These are phyloP conservation scores for Sordariomycetes sp. DNA, from an alignment of 2,329 filamentous ascomycete genomes.

Conservation along the genomic window DNA sequence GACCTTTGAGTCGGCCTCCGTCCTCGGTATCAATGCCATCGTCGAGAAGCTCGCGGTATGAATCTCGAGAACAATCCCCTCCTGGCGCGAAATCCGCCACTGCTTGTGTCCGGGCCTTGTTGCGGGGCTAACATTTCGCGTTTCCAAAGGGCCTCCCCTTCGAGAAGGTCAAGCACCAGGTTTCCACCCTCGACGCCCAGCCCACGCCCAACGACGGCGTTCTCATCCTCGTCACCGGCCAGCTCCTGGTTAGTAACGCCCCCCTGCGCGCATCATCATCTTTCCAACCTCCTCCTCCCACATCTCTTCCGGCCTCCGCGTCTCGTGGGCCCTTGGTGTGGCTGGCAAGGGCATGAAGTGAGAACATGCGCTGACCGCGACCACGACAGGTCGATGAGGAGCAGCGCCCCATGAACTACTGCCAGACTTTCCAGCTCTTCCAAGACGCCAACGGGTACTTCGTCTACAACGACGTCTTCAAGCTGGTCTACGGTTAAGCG, in stretches of 20 bases:
- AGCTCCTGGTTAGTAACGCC: conserved; percentile 55
- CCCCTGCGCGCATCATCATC: background rate
- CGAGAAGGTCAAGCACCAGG: conserved; percentile 65
- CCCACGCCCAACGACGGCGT: conserved; percentile 57
- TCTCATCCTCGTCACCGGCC: conserved; percentile 78
- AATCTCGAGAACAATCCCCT: conserved; percentile 7
- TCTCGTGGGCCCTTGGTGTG: too few species aligned
- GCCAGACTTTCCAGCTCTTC: conserved; percentile 76
- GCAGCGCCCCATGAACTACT: conserved; percentile 79
- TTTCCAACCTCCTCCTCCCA: too few species aligned
- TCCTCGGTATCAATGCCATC: conserved; percentile 53
- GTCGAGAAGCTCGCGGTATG: conserved; percentile 70
- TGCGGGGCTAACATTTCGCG: background rate
- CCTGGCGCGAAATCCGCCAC: conserved; percentile 4
- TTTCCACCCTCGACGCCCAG: conserved; percentile 72
- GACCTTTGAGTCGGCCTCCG: conserved; percentile 69
- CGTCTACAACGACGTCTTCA: conserved; percentile 92
- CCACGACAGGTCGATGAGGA: conserved; percentile 64
- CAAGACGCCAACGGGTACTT: conserved; percentile 58
- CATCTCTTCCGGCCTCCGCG: too few species aligned
- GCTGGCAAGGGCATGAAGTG: background rate
- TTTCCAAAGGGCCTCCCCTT: conserved; percentile 58
- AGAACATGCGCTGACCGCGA: background rate
- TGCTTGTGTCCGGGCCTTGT: background rate
- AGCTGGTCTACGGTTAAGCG: conserved; percentile 57